Evolutionary conservation across 345 rosid genomes (phyloP), one percentile per base, ranked within the genome.

Genomic region (Arabidopsis arenosa): DNA sequence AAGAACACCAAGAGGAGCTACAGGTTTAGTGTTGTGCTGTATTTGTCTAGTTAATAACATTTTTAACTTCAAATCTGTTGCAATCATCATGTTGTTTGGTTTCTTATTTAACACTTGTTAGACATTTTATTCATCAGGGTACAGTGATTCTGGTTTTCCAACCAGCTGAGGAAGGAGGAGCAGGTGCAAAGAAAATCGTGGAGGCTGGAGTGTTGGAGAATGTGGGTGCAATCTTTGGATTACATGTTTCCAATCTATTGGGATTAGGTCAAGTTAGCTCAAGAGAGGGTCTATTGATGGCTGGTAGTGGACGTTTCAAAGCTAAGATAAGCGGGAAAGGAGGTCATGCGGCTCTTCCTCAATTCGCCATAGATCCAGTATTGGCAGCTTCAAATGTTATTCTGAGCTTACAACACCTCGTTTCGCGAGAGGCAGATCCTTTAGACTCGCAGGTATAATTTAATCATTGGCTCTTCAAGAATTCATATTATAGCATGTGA

Each of bases 151-250:
- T 89, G 15, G 80, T 93, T 35, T 93, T 93, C 52, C 98, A 93
- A 80, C 98, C 97, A 39, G 97, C 90, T 21, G 97, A 93, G 83
- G 98, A 93, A 86, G 96, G 92, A 48, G 83, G 85, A 10, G 93
- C 85, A n/a, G 97, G 96, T 30, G 96, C 97, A 10, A 87, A 86
- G 84, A 76, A 71, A 63, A 85, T 93, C 85, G 48, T 87, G 32
- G 90, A 87, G 43, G 84, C 84, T 5, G 93, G 96, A 59, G 88
- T 81, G 9, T 58, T 93, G 35, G 82, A 88, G 41, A 82, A 87
- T 47, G 87, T 93, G 26, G 74, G 83, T 30, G 96, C 89, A 43
- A 89, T 91, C 69, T 91, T 87, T 51, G 97, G 91, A 2, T 67
- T 88, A 21, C 97, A 91, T 72, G 85, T 93, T 47, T 40, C 81